These are phyloP conservation scores for Ogataea sp. DNA, from an alignment of 805 yeast species.

Conservation along the genomic window DNA sequence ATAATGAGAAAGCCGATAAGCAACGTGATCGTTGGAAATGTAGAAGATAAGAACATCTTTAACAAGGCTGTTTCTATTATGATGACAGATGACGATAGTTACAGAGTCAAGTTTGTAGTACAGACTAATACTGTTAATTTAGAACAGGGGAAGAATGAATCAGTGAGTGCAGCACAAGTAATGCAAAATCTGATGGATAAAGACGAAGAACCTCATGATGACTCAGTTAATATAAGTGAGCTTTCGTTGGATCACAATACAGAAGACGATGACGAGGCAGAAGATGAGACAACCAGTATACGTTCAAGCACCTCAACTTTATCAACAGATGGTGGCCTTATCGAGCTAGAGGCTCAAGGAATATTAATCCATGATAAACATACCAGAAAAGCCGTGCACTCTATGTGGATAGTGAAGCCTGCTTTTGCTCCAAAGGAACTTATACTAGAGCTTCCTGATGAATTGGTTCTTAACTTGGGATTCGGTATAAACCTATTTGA, in stretches of 20 bases:
- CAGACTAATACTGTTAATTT: conserved; percentile 14
- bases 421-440: conserved; percentile 53
- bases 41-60: conserved; percentile 60
- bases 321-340: conserved; percentile 52
- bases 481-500: conserved; percentile 84
- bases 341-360: conserved; percentile 91
- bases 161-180: neutral
- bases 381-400: conserved; percentile 58
- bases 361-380: conserved; percentile 61
- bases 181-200: neutral
- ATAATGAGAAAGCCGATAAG: conserved; percentile 52
- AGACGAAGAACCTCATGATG: conserved; percentile 10
- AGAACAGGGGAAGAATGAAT: neutral
- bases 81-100: conserved; percentile 67
- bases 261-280: conserved; percentile 6
- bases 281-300: conserved; percentile 10
- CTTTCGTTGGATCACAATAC: conserved; percentile 1
- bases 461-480: conserved; percentile 69
- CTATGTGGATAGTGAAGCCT: conserved; percentile 91
- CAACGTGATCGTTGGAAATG: conserved; percentile 56
- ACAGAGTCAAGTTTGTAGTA: conserved; percentile 66
- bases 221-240: neutral
- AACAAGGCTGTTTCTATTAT: conserved; percentile 61
- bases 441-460: conserved; percentile 61
- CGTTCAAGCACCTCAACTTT: conserved; percentile 24